Conservation (phyloP, 371 early-diverging fungal species). For the Lichtheimia ornata region DNA sequence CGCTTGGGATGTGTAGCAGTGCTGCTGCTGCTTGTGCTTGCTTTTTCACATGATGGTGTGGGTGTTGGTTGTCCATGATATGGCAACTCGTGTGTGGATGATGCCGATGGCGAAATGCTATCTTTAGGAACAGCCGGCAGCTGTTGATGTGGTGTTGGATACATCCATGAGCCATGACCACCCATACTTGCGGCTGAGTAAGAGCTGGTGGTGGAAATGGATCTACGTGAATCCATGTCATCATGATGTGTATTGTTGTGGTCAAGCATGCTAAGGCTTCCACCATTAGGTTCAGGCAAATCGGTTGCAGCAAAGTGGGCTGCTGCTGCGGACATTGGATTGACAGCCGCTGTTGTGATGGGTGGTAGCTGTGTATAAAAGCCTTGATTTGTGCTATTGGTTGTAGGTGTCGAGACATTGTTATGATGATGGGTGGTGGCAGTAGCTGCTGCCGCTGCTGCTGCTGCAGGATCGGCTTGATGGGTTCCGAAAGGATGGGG, state of each 20-base stretch:
- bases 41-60: constrained; percentile 15
- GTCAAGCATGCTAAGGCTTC: constrained; percentile 9
- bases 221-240: constrained; percentile 16
- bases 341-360: constrained; percentile 12
- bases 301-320: background rate
- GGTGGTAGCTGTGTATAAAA: constrained; percentile 23
- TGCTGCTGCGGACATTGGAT: constrained; percentile 5
- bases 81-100: background rate
- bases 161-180: constrained; percentile 2
- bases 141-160: background rate
- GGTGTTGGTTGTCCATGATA: constrained; percentile 25
- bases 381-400: constrained; percentile 10
- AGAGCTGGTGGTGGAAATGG: constrained; percentile 7
- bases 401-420: background rate
- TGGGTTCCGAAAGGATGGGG: constrained; percentile 9
- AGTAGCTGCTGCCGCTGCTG: constrained; percentile 5
- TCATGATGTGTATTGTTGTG: constrained; percentile 3
- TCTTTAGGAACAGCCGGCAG: background rate
- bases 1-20: constrained; percentile 9
- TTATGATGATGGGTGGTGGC: background rate
- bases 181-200: constrained; percentile 6
- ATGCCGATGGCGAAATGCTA: background rate
- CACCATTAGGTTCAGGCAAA: too few species aligned
- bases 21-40: background rate
- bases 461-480: constrained; percentile 7